Percentiles rank a stretch among this genome's conserved stretches.
phyloP scores from a whole-genome alignment of 1,284 basidiomycete species.

The Papiliotrema terrestris region DNA sequence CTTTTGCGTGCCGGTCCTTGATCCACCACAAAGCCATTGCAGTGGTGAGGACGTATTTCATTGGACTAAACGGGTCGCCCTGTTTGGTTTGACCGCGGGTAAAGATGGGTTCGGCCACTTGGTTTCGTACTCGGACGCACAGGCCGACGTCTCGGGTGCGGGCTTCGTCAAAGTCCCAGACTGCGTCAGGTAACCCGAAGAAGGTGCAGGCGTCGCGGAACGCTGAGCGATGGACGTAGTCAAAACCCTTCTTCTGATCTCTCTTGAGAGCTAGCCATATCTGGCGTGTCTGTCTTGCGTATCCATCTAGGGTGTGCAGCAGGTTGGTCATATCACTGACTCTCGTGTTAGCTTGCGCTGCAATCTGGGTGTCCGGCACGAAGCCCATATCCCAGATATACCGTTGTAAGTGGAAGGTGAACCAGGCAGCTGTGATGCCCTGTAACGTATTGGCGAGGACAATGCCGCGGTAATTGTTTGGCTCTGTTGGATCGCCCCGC shows the following conservation, averaged over 20 bases:
- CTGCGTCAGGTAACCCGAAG: slow-evolving; percentile 35
- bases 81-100: slow-evolving; percentile 41
- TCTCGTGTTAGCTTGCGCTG: slow-evolving; percentile 41
- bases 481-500: slow-evolving; percentile 22
- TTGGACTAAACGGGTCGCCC: slow-evolving; percentile 35
- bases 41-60: slow-evolving; percentile 39
- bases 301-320: slow-evolving; percentile 28
- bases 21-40: slow-evolving; percentile 36
- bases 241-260: slow-evolving; percentile 23
- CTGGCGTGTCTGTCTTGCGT: slow-evolving; percentile 19
- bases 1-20: too few relatives aligned
- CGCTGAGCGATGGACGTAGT: slow-evolving; percentile 35
- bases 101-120: slow-evolving; percentile 47
- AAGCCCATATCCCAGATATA: slow-evolving; percentile 23
- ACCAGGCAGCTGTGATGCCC: neutral
- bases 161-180: slow-evolving; percentile 32
- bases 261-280: slow-evolving; percentile 2
- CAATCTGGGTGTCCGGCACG: slow-evolving; percentile 39
- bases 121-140: slow-evolving; percentile 26
- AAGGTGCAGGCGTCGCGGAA: slow-evolving; percentile 44
- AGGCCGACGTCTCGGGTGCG: slow-evolving; percentile 20
- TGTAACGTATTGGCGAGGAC: slow-evolving; percentile 26
- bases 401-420: slow-evolving; percentile 15
- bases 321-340: slow-evolving; percentile 36
- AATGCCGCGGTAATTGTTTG: slow-evolving; percentile 42